Percentiles rank a stretch among this genome's conserved stretches.
phyloP scores from a whole-genome alignment of 1,139 yeast species.

The Entelexis sorbosivorans region DNA sequence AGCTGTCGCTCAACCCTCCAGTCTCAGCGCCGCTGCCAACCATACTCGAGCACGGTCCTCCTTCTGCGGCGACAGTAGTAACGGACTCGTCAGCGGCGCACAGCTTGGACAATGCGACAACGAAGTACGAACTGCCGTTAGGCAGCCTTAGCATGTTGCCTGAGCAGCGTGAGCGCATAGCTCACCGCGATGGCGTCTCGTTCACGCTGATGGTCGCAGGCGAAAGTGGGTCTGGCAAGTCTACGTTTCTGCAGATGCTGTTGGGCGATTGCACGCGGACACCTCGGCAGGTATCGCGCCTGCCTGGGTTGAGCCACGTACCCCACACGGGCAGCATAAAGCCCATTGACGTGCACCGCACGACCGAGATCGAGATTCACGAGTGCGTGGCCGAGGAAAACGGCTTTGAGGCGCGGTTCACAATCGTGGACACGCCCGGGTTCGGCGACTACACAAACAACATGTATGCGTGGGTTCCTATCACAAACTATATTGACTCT shows the following conservation, averaged over 20 bases:
- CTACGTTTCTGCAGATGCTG: constrained; percentile 76
- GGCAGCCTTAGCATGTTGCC: constrained; percentile 11
- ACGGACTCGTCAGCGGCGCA: too few species aligned
- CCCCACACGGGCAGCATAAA: not conserved
- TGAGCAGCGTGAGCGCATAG: constrained; percentile 12
- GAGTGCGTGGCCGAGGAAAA: constrained; percentile 42
- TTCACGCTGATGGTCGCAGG: constrained; percentile 88
- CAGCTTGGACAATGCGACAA: too few species aligned
- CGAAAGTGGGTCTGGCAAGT: constrained; percentile 79
- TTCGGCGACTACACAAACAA: constrained; percentile 66
- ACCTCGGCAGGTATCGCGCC: not conserved
- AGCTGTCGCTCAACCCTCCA: too few species aligned
- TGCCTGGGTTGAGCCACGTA: not conserved
- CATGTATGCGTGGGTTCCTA: constrained; percentile 46
- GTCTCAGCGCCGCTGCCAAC: too few species aligned
- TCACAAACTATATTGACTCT: constrained; percentile 48
- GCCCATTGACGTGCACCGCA: constrained; percentile 25
- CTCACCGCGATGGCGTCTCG: constrained; percentile 9
- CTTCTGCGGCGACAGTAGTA: too few species aligned
- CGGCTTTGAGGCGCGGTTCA: constrained; percentile 42
- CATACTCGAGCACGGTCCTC: too few species aligned
- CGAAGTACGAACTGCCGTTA: not conserved
- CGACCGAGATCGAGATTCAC: constrained; percentile 34
- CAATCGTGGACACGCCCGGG: constrained; percentile 62
- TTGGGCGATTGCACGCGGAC: constrained; percentile 31